phyloP scores from a whole-genome alignment of 2,329 filamentous ascomycete species.

The Talaromyces piceae region DNA sequence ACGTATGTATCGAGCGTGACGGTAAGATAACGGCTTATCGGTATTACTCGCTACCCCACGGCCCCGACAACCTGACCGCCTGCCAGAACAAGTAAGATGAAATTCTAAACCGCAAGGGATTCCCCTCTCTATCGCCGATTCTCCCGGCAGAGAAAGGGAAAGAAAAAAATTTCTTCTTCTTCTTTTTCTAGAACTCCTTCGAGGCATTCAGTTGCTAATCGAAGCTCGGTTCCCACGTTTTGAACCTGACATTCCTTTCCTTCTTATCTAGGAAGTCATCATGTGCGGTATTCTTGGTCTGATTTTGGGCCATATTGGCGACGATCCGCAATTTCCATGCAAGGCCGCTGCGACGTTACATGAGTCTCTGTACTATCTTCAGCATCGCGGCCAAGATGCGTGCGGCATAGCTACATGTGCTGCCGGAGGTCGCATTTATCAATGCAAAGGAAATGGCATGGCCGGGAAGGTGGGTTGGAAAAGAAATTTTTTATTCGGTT shows the following conservation, averaged over 20 bases:
- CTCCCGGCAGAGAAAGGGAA: constrained; percentile 5
- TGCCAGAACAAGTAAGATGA: not conserved
- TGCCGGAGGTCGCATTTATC: constrained; percentile 70
- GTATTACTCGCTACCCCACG: not conserved
- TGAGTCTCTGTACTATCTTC: constrained; percentile 64
- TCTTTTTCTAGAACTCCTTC: constrained; percentile 1
- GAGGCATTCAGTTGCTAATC: constrained; percentile 12
- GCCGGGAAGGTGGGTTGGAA: constrained; percentile 57
- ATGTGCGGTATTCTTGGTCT: constrained; percentile 58
- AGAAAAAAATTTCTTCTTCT: constrained; percentile 4
- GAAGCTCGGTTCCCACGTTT: not conserved
- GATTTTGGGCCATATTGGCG: constrained; percentile 51
- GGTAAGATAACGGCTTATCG: not conserved
- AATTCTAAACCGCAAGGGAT: not conserved
- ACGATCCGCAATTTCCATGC: constrained; percentile 20
- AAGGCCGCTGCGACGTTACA: constrained; percentile 56
- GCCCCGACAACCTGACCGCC: not conserved
- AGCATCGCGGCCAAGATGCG: constrained; percentile 79
- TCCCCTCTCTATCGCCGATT: not conserved
- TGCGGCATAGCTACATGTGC: constrained; percentile 73
- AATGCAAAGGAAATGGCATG: constrained; percentile 87
- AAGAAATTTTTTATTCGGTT: not conserved
- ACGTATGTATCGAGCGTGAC: not conserved
- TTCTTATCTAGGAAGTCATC: constrained; percentile 6
- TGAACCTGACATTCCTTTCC: not conserved